Conservation (phyloP, 2,329 filamentous ascomycete genomes). For the Claviceps maximensis region DNA sequence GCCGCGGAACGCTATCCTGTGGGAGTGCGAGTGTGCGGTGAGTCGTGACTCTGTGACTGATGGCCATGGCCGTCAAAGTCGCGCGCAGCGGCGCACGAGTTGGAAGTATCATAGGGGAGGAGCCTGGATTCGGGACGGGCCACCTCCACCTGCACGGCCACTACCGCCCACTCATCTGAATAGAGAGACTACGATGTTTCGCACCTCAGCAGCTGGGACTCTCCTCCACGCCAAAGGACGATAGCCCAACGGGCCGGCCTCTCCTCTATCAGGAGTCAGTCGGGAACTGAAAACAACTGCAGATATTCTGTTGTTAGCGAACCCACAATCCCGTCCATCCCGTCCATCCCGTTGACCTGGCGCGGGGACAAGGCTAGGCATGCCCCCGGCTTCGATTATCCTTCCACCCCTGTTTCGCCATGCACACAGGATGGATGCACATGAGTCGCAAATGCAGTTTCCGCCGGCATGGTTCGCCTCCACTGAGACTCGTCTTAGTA, state of each 20-base stretch:
- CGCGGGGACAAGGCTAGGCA: background rate
- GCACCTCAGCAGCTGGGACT: too few relatives aligned
- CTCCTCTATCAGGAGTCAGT: too few relatives aligned
- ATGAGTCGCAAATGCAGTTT: conserved; percentile 5
- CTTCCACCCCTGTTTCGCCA: background rate
- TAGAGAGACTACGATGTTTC: too few relatives aligned
- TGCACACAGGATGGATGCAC: background rate
- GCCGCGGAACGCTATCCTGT: conserved; percentile 3
- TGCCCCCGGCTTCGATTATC: background rate
- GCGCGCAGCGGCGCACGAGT: too few relatives aligned
- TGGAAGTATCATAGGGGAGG: too few relatives aligned
- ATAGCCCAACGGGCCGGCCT: too few relatives aligned
- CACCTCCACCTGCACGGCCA: too few relatives aligned
- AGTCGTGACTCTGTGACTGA: background rate
- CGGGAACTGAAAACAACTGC: background rate
- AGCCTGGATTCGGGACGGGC: too few relatives aligned
- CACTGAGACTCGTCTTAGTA: conserved; percentile 5
- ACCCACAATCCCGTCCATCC: background rate
- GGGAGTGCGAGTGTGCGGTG: background rate
- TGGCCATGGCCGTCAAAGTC: too few relatives aligned
- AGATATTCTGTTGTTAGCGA: background rate
- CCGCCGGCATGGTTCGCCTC: conserved; percentile 7
- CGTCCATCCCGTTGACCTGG: background rate
- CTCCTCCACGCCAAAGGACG: too few relatives aligned
- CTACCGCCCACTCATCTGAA: too few relatives aligned